Conservation (phyloP, 306 rosid species). For the Chamaecrista fasciculata region DNA sequence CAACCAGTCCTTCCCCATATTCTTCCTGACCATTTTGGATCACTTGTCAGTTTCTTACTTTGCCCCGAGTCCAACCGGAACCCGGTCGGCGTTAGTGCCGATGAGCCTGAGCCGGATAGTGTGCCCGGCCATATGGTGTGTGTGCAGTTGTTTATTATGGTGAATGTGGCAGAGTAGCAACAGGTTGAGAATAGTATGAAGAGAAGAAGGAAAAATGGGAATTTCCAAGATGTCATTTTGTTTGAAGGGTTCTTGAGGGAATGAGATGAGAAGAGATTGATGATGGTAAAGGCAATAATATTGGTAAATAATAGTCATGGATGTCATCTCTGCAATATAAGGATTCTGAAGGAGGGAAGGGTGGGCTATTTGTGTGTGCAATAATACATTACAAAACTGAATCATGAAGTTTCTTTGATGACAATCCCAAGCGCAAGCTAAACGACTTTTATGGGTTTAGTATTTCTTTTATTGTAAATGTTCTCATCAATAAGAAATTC, state of each 20-base stretch:
- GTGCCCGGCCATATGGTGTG: slow-evolving; percentile 86
- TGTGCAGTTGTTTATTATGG: slow-evolving; percentile 69
- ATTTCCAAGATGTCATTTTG: slow-evolving; percentile 23
- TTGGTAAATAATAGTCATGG: neutral
- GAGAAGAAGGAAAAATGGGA: slow-evolving; percentile 17
- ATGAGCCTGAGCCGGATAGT: slow-evolving; percentile 63
- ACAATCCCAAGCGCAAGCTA: slow-evolving; percentile 46
- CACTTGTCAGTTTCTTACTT: slow-evolving; percentile 46
- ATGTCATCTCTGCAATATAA: slow-evolving; percentile 15
- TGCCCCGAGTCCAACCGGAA: slow-evolving; percentile 54
- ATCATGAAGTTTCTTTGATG: slow-evolving; percentile 42
- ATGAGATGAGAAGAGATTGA: slow-evolving; percentile 4
- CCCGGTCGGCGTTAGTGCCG: slow-evolving; percentile 59
- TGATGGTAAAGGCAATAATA: slow-evolving; percentile 23
- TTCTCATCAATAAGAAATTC: slow-evolving; percentile 70
- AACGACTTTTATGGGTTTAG: slow-evolving; percentile 62
- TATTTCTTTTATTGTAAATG: slow-evolving; percentile 54
- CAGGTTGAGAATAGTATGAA: slow-evolving; percentile 26
- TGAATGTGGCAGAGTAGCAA: slow-evolving; percentile 50
- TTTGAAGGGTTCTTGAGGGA: no score
- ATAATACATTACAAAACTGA: slow-evolving; percentile 34
- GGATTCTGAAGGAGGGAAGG: slow-evolving; percentile 16
- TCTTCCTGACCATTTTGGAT: slow-evolving; percentile 86
- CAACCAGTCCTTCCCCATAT: slow-evolving; percentile 97
- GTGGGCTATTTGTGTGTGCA: neutral